Conservation (phyloP, 352 stramenopile genomes). For the Globisporangium okanoganense region DNA sequence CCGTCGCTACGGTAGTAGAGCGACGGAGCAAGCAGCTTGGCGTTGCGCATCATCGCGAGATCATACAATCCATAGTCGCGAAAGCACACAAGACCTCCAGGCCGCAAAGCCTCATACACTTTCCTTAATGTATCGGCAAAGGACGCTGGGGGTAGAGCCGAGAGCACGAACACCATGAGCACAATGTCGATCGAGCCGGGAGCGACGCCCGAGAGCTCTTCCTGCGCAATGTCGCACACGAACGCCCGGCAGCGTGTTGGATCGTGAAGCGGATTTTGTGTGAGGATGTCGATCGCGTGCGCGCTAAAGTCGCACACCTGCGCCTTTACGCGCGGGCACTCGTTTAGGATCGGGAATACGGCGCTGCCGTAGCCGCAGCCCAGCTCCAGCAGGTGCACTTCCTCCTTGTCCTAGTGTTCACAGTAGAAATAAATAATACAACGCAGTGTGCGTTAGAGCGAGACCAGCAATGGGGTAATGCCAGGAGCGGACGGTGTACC, state of each 20-base stretch:
- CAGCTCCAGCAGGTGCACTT: constrained; percentile 65
- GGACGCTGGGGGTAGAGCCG: constrained; percentile 47
- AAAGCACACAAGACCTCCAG: constrained; percentile 77
- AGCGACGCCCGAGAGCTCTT: constrained; percentile 38
- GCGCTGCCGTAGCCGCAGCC: constrained; percentile 86
- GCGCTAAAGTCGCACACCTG: constrained; percentile 83
- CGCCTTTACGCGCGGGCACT: constrained; percentile 58
- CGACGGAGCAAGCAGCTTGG: constrained; percentile 49
- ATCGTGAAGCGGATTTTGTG: constrained; percentile 48
- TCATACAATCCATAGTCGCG: constrained; percentile 88
- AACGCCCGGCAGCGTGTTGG: constrained; percentile 53
- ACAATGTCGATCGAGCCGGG: constrained; percentile 69
- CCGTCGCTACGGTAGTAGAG: constrained; percentile 78
- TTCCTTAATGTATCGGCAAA: constrained; percentile 40
- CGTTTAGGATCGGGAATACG: constrained; percentile 78
- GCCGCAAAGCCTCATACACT: constrained; percentile 26
- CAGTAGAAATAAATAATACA: too few species aligned
- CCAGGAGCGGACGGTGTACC: constrained; percentile 13
- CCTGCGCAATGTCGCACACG: constrained; percentile 65
- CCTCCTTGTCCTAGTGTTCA: constrained; percentile 20
- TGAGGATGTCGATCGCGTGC: constrained; percentile 67
- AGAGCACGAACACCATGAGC: constrained; percentile 83
- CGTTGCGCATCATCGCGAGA: constrained; percentile 79
- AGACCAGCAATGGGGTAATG: background rate
- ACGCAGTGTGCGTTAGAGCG: background rate